phyloP scores from a whole-genome alignment of 305 asterid species.

The Fraxinus greggii region DNA sequence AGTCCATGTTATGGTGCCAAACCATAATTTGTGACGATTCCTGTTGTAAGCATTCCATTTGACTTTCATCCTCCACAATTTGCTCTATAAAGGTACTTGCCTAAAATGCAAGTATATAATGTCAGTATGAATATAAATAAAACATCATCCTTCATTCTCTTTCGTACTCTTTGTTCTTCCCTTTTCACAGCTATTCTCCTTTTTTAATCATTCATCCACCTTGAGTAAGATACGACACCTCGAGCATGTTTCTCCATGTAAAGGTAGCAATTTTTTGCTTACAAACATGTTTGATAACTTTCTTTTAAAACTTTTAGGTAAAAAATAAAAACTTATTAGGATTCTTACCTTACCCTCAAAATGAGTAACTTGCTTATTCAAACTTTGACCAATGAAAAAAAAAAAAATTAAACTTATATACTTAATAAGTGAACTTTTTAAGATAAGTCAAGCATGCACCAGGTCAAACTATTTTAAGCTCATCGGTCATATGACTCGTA shows the following conservation, averaged over 20 bases:
- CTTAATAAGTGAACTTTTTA: background rate
- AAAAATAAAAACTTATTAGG: background rate
- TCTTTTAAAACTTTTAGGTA: background rate
- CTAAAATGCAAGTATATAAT: constrained; percentile 36
- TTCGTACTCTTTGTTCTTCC: background rate
- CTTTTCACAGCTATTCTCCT: background rate
- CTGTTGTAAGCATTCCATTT: constrained; percentile 66
- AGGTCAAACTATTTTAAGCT: background rate
- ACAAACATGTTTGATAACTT: background rate
- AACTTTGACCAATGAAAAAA: background rate
- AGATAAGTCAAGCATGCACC: background rate
- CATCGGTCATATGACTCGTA: background rate
- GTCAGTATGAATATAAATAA: background rate
- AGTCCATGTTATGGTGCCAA: constrained; percentile 52
- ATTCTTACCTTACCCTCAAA: background rate
- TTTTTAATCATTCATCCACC: background rate
- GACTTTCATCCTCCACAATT: constrained; percentile 77
- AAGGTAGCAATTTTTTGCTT: background rate
- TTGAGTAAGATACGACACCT: background rate
- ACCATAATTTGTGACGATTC: constrained; percentile 51
- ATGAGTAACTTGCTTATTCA: background rate
- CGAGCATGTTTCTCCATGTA: background rate
- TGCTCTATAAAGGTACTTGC: constrained; percentile 63
- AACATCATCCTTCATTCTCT: background rate
- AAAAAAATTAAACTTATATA: background rate